Base-by-base conservation (phyloP, 2,329 filamentous ascomycete genomes). In the Apiospora arundinis region DNA sequence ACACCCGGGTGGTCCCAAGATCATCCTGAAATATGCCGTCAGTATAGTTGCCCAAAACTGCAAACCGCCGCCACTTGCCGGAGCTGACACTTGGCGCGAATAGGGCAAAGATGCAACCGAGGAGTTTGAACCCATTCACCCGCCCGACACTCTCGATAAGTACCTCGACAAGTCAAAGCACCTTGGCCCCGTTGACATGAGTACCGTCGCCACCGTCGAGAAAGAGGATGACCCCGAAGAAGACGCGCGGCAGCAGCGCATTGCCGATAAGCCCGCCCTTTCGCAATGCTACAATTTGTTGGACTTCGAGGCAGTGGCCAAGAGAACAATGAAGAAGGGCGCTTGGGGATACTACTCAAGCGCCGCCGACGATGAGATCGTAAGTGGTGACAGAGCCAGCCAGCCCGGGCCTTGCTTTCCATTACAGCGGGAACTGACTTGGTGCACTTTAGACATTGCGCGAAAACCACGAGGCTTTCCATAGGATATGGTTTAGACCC, bases 321-420 rank as follows among this genome's bases (percentile, higher is more conserved):
- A 92, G 77, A 87, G 90, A 49, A 90, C 97, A 71, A 98, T 98
- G 95, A 98, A 97, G 89, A 97, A 93, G 85, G 92, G 92, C 1
- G 95, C 95, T 0, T 99, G 96, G 96, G 96, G 93, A 37, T 99
- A 99, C 85, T 99, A 99, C 82, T 97, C 94, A 0, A 96, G 93
- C 79, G 95, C 94, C 71, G 94, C 95, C 0, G 94, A 96, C 79
- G 94, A 97, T 78, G 93, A 95, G 82, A 95, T 95, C 83, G 92
- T 94, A 80, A 78, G 89, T 81, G 25, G 25, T 32, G n/a, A 16
- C 48, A 37, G 45, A 67, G 18, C 32, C n/a, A 21, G 40, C n/a
- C 14, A 32, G 44, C 18, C 40, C 25, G 12, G 4, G 16, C 37
- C 67, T 23, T 2, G 2, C 9, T 65, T 25, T 32, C 4, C 23